phyloP scores from a whole-genome alignment of 2,329 filamentous ascomycete species.

The Hymenoscyphus fraxineus region DNA sequence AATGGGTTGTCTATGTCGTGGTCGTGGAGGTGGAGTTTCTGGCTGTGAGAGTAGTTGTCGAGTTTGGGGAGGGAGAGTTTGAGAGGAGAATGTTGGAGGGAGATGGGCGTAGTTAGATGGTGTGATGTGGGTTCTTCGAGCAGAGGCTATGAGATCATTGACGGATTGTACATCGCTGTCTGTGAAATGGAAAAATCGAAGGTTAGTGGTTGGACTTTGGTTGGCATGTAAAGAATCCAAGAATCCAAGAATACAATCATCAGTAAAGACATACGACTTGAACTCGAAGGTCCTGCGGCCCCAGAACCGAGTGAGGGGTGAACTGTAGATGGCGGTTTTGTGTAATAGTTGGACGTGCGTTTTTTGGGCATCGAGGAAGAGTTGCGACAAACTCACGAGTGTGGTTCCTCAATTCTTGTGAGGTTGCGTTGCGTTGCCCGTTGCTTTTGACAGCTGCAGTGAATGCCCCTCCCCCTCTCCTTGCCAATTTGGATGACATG shows the following conservation, averaged over 20 bases:
- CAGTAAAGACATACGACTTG: constrained; percentile 16
- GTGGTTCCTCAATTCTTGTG: neutral
- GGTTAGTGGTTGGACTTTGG: constrained; percentile 1
- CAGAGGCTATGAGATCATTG: constrained; percentile 56
- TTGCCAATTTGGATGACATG: no score
- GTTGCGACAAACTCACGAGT: neutral
- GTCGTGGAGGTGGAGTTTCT: constrained; percentile 50
- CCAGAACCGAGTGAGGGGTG: constrained; percentile 46
- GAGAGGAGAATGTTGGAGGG: constrained; percentile 34
- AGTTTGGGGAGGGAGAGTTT: constrained; percentile 56
- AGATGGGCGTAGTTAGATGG: constrained; percentile 16
- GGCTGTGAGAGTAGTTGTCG: constrained; percentile 57
- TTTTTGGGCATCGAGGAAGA: constrained; percentile 57
- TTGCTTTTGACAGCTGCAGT: no score
- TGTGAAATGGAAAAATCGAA: constrained; percentile 10
- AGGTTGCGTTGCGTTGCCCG: neutral
- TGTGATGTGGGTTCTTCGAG: constrained; percentile 46
- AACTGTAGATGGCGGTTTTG: constrained; percentile 55
- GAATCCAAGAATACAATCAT: neutral
- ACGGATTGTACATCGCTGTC: constrained; percentile 41
- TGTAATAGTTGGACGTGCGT: constrained; percentile 51
- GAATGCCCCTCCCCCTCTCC: no score
- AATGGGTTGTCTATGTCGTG: constrained; percentile 40
- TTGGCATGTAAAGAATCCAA: neutral
- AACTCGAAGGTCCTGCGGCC: constrained; percentile 22